Conservation (phyloP, 345 rosid species). For the Excoecaria agallocha region DNA sequence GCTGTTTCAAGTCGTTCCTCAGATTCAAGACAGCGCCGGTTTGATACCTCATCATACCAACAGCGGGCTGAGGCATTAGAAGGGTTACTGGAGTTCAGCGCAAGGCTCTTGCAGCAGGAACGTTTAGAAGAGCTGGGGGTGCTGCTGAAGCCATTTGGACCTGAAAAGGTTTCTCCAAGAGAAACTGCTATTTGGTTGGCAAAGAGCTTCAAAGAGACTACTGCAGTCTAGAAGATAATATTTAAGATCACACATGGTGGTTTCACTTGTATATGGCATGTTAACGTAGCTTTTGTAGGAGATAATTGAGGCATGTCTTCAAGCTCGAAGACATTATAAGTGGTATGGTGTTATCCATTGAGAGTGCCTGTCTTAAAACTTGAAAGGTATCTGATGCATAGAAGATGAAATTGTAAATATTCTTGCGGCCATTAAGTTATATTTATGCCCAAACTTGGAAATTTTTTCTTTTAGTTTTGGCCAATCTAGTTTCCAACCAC, state of each 20-base stretch:
- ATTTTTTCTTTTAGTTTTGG: neutral
- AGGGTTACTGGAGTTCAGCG: slow-evolving; percentile 30
- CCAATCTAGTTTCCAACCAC: neutral
- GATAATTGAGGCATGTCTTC: slow-evolving; percentile 8
- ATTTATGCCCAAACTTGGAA: neutral
- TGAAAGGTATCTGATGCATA: neutral
- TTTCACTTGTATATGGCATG: neutral
- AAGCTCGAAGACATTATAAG: slow-evolving; percentile 10
- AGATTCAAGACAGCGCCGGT: slow-evolving; percentile 11
- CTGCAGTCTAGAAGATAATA: slow-evolving; percentile 11
- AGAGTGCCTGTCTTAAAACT: neutral
- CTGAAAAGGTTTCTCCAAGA: slow-evolving; percentile 29
- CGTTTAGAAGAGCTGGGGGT: slow-evolving; percentile 27
- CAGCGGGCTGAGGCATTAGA: slow-evolving; percentile 33
- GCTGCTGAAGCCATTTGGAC: slow-evolving; percentile 28
- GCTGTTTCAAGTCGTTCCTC: slow-evolving; percentile 3
- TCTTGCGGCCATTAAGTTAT: neutral
- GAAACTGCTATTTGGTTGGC: slow-evolving; percentile 36
- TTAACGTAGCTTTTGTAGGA: neutral
- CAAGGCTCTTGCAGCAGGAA: slow-evolving; percentile 25
- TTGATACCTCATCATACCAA: slow-evolving; percentile 29
- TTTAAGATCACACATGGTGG: neutral
- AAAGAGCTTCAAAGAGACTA: slow-evolving; percentile 33
- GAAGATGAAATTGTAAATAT: neutral
- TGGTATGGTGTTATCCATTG: neutral